Base-by-base conservation (phyloP, 2,329 filamentous ascomycete species). In the Pseudopithomyces maydicus region DNA sequence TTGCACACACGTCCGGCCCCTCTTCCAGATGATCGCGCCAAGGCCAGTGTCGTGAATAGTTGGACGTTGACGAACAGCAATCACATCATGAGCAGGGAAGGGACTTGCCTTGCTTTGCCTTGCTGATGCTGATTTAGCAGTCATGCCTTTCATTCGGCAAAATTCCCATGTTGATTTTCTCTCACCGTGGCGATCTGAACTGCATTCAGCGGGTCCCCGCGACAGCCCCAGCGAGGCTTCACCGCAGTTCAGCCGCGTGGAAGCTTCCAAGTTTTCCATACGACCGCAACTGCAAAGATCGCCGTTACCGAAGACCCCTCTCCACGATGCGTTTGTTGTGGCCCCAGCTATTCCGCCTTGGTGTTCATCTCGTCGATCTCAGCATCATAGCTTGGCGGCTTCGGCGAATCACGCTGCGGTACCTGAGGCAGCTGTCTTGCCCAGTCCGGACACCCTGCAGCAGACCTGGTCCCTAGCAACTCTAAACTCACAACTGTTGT, bases 401-500 rank as follows among this genome's bases (percentile, higher is more conserved):
- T 12, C 47, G 39, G n/a, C 71, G 65, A 74, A 74, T 73, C 65
- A 71, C 35, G 22, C 14, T 12, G 14, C 23, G 51, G 73, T 75
- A 72, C 73, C 73, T 75, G 71, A 64, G 55, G 59, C 43, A 43
- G 26, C 46, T 19, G 38, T 17, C 50, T 57, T 57, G 58, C 36
- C 43, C 7, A 44, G 42, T 53, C 50, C 48, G 51, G 47, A 32
- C 41, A 44, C 67, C 65, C 63, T 68, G 63, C 64, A 58, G 57
- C 47, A 54, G 35, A 57, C 51, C 51, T 54, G 45, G 54, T 49
- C 53, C 44, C 39, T 54, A 47, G 44, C 53, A 58, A 48, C 51
- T 52, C 15, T 35, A 62, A 57, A 38, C 33, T 33, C 55, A 48
- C 49, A 49, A 35, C 44, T 41, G 22, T 39, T 51, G 22, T 48